These are phyloP conservation scores for Elongisporangium undulatum DNA, from an alignment of 352 stramenopile genomes.

Conservation along the genomic window DNA sequence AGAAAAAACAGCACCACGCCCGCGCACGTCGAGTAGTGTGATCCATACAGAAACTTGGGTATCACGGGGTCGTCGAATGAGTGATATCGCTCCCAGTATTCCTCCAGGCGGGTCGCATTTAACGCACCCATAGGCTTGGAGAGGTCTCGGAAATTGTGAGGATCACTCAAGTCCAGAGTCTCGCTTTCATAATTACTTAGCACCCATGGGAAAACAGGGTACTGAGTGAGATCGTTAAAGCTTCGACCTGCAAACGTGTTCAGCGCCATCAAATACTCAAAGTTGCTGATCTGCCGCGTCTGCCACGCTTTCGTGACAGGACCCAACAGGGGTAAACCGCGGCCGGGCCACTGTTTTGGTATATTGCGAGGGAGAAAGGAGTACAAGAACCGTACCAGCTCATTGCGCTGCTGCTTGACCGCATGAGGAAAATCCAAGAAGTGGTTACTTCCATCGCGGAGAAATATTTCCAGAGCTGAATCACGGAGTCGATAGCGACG, in stretches of 20 bases:
- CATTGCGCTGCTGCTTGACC: conserved; percentile 72
- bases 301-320: conserved; percentile 78
- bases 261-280: conserved; percentile 96
- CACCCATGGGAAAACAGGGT: conserved; percentile 94
- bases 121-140: conserved; percentile 98
- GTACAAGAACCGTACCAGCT: conserved; percentile 65
- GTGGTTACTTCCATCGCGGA: conserved; percentile 71
- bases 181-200: conserved; percentile 74
- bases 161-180: conserved; percentile 78
- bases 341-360: conserved; percentile 75
- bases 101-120: conserved; percentile 88
- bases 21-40: conserved; percentile 96
- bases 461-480: conserved; percentile 80
- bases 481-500: conserved; percentile 78
- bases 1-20: conserved; percentile 99
- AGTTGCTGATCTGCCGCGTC: conserved; percentile 81
- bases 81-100: conserved; percentile 96
- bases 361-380: conserved; percentile 67
- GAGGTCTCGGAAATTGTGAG: conserved; percentile 94
- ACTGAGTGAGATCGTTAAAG: conserved; percentile 94
- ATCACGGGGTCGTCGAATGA: conserved; percentile 88
- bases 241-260: conserved; percentile 89
- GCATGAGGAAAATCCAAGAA: conserved; percentile 79
- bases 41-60: conserved; percentile 87
- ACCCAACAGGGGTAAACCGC: conserved; percentile 36